Evolutionary conservation across 1,284 basidiomycete genomes (phyloP).

Genomic region (Phylloporus sp.): DNA sequence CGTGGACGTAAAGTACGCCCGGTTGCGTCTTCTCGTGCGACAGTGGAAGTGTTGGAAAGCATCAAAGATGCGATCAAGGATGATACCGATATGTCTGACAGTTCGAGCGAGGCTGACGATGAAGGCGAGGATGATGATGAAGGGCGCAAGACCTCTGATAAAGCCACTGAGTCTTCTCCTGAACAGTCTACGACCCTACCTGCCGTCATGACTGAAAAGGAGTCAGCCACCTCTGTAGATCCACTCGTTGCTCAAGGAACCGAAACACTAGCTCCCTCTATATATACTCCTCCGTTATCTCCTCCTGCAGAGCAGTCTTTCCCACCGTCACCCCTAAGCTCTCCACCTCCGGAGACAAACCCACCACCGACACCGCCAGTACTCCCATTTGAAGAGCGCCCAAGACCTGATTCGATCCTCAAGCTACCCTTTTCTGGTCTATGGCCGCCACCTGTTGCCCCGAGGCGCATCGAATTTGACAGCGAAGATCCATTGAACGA

Average conservation of each 20-base stretch:
- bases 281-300: slow-evolving; percentile 38
- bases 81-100: slow-evolving; percentile 80
- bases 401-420: slow-evolving; percentile 78
- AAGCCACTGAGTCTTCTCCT: slow-evolving; percentile 45
- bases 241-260: slow-evolving; percentile 24
- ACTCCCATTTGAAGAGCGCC: slow-evolving; percentile 61
- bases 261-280: slow-evolving; percentile 22
- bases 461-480: slow-evolving; percentile 60
- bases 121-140: slow-evolving; percentile 81
- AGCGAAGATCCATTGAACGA: slow-evolving; percentile 73
- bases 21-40: slow-evolving; percentile 88
- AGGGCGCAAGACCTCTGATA: slow-evolving; percentile 39
- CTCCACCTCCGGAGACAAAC: slow-evolving; percentile 49
- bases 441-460: slow-evolving; percentile 68
- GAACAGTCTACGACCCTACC: slow-evolving; percentile 44
- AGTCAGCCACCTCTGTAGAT: slow-evolving; percentile 15
- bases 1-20: slow-evolving; percentile 92
- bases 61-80: slow-evolving; percentile 93
- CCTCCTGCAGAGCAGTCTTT: slow-evolving; percentile 47
- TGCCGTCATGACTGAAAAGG: slow-evolving; percentile 19
- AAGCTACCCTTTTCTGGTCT: slow-evolving; percentile 80
- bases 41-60: slow-evolving; percentile 90
- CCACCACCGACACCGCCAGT: slow-evolving; percentile 59
- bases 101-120: slow-evolving; percentile 89
- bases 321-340: slow-evolving; percentile 64